Conservation (phyloP, 768 basidiomycete genomes). For the Podaxis mareebaensis region DNA sequence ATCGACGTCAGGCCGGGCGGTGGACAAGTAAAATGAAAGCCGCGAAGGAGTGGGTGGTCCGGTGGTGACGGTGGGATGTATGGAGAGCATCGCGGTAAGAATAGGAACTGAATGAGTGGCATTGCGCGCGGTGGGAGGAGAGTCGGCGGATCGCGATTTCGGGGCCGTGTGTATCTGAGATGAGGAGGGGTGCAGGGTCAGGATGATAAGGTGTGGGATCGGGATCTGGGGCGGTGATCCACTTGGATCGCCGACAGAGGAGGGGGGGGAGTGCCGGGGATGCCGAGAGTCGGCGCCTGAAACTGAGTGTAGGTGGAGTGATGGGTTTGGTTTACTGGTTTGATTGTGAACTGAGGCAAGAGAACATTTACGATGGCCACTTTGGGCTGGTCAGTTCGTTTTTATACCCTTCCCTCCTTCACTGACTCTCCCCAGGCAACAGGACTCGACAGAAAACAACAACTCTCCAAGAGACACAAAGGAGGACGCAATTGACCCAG, state of each 20-base stretch:
- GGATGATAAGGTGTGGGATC: constrained; percentile 32
- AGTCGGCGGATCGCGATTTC: constrained; percentile 19
- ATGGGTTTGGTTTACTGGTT: constrained; percentile 19
- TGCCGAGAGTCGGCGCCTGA: constrained; percentile 5
- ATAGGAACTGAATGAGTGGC: not conserved
- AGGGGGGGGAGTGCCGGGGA: not conserved
- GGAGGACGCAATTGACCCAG: constrained; percentile 29
- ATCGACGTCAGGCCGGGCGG: not conserved
- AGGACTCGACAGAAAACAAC: constrained; percentile 18
- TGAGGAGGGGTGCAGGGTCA: constrained; percentile 30
- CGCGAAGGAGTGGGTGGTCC: not conserved
- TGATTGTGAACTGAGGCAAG: constrained; percentile 17
- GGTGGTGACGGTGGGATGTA: constrained; percentile 2
- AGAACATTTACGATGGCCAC: constrained; percentile 27
- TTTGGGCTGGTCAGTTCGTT: constrained; percentile 32
- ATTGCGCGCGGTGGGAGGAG: constrained; percentile 3
- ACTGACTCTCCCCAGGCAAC: constrained; percentile 24
- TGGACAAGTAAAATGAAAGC: not conserved
- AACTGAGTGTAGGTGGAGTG: constrained; percentile 7
- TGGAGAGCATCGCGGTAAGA: constrained; percentile 7
- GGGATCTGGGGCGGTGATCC: constrained; percentile 21
- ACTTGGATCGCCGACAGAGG: constrained; percentile 18
- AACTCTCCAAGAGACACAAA: constrained; percentile 19
- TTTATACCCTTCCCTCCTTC: constrained; percentile 30
- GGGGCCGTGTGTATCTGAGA: constrained; percentile 15